phyloP scores from a whole-genome alignment of 2,329 filamentous ascomycete species.

The Juglanconis juglandina region DNA sequence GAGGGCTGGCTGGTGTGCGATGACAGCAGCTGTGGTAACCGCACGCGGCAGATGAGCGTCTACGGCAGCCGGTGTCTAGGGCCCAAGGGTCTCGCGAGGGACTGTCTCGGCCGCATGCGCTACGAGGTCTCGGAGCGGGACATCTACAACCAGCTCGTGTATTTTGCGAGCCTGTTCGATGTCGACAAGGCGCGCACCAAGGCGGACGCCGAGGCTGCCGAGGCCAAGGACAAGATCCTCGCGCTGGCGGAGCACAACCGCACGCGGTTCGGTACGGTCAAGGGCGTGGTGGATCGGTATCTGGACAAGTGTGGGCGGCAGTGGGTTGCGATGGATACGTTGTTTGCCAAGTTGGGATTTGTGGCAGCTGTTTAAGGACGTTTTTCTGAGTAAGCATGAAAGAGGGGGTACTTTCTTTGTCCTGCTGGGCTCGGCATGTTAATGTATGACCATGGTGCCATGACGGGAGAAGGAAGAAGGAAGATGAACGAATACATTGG shows the following conservation, averaged over 20 bases:
- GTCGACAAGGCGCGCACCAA: conserved; percentile 71
- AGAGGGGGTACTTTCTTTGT: background rate
- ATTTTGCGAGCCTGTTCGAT: conserved; percentile 81
- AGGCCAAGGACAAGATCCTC: conserved; percentile 63
- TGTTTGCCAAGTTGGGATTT: conserved; percentile 71
- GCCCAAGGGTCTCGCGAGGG: conserved; percentile 76
- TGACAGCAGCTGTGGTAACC: conserved; percentile 79
- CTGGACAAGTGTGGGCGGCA: conserved; percentile 85
- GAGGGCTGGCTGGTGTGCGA: conserved; percentile 89
- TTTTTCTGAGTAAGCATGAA: background rate
- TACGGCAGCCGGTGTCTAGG: conserved; percentile 89
- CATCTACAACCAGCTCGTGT: conserved; percentile 92
- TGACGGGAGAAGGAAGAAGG: background rate
- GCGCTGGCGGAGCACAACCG: conserved; percentile 81
- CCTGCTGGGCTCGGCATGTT: background rate
- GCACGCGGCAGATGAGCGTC: conserved; percentile 88
- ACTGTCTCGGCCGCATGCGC: conserved; percentile 81
- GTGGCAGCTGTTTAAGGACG: conserved; percentile 20
- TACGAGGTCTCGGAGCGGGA: conserved; percentile 87
- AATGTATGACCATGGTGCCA: background rate
- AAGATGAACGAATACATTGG: background rate
- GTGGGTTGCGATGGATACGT: conserved; percentile 89
- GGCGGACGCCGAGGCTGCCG: conserved; percentile 40
- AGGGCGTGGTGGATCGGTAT: conserved; percentile 75
- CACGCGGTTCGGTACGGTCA: conserved; percentile 70